phyloP scores from a whole-genome alignment of 2,329 filamentous ascomycete genomes.

The Diaporthe humulicola region DNA sequence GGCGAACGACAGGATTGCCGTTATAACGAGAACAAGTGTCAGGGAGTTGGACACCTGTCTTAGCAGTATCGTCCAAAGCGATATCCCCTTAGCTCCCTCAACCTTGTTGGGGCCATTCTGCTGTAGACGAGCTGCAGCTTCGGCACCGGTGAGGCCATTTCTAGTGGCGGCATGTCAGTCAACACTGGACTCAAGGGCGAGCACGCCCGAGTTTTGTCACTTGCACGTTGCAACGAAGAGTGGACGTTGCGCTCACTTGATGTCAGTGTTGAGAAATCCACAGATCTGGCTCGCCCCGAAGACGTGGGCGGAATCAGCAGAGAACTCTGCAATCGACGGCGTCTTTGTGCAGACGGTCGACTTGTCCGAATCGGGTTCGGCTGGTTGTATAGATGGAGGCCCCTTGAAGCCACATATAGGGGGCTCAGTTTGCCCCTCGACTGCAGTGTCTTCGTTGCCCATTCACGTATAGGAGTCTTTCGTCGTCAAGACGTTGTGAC shows the following conservation, averaged over 20 bases:
- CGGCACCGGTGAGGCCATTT: slow-evolving; percentile 73
- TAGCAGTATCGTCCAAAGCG: slow-evolving; percentile 81
- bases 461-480: slow-evolving; percentile 42
- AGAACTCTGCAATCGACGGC: slow-evolving; percentile 42
- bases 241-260: slow-evolving; percentile 40
- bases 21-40: slow-evolving; percentile 63
- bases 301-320: slow-evolving; percentile 46
- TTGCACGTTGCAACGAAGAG: not conserved
- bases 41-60: slow-evolving; percentile 84
- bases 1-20: slow-evolving; percentile 69
- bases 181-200: not conserved
- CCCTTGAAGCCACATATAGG: slow-evolving; percentile 48
- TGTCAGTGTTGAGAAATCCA: slow-evolving; percentile 44
- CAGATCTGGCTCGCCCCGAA: slow-evolving; percentile 44
- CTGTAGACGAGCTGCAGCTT: slow-evolving; percentile 75
- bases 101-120: slow-evolving; percentile 79
- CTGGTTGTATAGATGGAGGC: slow-evolving; percentile 38
- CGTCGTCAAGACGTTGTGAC: slow-evolving; percentile 28
- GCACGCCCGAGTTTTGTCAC: not conserved
- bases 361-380: slow-evolving; percentile 32
- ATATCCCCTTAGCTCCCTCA: slow-evolving; percentile 78
- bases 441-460: slow-evolving; percentile 48
- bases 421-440: slow-evolving; percentile 50
- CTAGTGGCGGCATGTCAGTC: slow-evolving; percentile 37
- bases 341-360: slow-evolving; percentile 33